These are phyloP conservation scores for Dissophora globulifera DNA, from an alignment of 192 early-diverging fungal species.

Conservation along the genomic window DNA sequence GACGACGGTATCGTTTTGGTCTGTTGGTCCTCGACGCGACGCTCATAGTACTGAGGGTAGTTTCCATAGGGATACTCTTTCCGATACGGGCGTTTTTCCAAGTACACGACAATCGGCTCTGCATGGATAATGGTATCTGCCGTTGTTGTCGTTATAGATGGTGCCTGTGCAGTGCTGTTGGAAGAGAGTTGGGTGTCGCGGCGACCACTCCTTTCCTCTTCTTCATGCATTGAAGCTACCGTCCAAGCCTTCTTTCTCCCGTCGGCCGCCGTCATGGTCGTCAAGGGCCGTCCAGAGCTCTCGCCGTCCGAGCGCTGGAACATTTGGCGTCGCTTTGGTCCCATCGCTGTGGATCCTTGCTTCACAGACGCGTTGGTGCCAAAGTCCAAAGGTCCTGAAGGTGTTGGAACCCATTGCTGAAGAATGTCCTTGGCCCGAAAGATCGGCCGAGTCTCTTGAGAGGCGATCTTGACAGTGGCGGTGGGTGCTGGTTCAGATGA, in stretches of 20 bases:
- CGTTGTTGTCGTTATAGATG: neutral
- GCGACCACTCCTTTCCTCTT: too few species aligned
- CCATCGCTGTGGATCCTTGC: neutral
- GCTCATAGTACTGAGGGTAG: slow-evolving; percentile 37
- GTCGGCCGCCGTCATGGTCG: too few species aligned
- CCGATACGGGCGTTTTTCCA: neutral
- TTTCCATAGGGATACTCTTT: slow-evolving; percentile 37
- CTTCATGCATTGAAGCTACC: too few species aligned
- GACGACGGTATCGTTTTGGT: neutral
- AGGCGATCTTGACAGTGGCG: neutral
- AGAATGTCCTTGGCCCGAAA: neutral
- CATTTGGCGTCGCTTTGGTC: too few species aligned
- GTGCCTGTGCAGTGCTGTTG: neutral
- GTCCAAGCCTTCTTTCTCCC: too few species aligned
- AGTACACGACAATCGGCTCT: slow-evolving; percentile 9
- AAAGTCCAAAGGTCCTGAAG: neutral
- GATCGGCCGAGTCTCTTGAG: neutral
- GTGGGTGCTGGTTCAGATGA: neutral
- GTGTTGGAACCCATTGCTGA: neutral
- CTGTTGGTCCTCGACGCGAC: slow-evolving; percentile 21
- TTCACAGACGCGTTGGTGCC: neutral
- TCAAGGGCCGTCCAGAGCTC: too few species aligned
- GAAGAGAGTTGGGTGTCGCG: too few species aligned
- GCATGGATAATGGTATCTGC: slow-evolving; percentile 7
- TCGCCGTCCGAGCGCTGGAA: too few species aligned